Conservation (phyloP, 2,329 filamentous ascomycete species). For the Coleophoma cylindrospora region DNA sequence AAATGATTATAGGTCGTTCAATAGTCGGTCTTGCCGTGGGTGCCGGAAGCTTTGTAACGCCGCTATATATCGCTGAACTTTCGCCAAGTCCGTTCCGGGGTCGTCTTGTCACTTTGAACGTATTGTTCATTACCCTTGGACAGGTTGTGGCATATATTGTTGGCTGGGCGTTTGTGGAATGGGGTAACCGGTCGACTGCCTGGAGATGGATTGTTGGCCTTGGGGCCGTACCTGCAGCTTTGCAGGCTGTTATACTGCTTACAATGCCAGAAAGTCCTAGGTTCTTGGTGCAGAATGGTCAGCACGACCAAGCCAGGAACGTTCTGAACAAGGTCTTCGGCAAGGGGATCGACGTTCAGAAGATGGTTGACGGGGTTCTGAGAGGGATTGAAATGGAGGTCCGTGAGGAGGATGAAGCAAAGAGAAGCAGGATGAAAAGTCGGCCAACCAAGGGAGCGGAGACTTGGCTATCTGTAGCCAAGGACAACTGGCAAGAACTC, state of each 20-base stretch:
- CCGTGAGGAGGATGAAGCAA: slow-evolving; percentile 57
- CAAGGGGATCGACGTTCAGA: slow-evolving; percentile 32
- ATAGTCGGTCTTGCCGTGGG: slow-evolving; percentile 71
- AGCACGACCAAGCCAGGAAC: slow-evolving; percentile 52
- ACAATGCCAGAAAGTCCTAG: slow-evolving; percentile 84
- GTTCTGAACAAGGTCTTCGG: slow-evolving; percentile 66
- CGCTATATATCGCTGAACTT: slow-evolving; percentile 84
- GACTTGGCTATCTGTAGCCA: slow-evolving; percentile 17
- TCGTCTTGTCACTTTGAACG: slow-evolving; percentile 74
- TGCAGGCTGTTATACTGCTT: slow-evolving; percentile 65
- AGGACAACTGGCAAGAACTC: slow-evolving; percentile 46
- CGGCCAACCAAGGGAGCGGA: slow-evolving; percentile 12
- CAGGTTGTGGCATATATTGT: slow-evolving; percentile 85
- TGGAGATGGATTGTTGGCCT: slow-evolving; percentile 94
- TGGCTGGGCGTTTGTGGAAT: slow-evolving; percentile 68
- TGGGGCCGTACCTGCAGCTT: slow-evolving; percentile 68
- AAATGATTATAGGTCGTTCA: slow-evolving; percentile 64
- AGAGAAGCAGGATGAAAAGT: slow-evolving; percentile 19
- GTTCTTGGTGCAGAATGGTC: slow-evolving; percentile 72
- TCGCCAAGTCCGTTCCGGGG: slow-evolving; percentile 73
- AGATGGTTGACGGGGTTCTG: slow-evolving; percentile 54
- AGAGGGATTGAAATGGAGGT: slow-evolving; percentile 71
- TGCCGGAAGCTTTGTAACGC: slow-evolving; percentile 75
- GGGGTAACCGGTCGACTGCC: slow-evolving; percentile 46
- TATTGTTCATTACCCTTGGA: slow-evolving; percentile 79